A percentile compares a stretch with the other conserved stretches of the same genome.
Evolutionary conservation across 768 basidiomycete species (phyloP).

Genomic region (Tulasnella sp.): DNA sequence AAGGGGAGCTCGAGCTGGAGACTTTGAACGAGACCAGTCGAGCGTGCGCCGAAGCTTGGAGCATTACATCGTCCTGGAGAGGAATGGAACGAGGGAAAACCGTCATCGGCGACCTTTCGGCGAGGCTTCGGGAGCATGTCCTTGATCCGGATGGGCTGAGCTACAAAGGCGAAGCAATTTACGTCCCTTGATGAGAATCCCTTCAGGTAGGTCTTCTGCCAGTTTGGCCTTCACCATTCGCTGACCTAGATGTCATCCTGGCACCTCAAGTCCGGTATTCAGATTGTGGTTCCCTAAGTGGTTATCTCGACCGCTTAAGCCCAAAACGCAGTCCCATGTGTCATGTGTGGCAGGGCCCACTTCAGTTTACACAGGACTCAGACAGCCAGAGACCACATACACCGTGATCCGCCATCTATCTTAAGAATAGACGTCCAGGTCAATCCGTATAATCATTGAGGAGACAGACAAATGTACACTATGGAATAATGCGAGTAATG

Average conservation of each 20-base stretch:
- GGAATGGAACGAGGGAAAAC: slow-evolving; percentile 45
- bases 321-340: no score
- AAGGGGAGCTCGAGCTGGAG: slow-evolving; percentile 68
- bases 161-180: slow-evolving; percentile 22
- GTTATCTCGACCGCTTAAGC: no score
- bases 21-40: slow-evolving; percentile 68
- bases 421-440: neutral
- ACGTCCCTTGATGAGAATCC: slow-evolving; percentile 12
- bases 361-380: no score
- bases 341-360: no score
- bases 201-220: neutral
- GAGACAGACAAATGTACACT: neutral
- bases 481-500: slow-evolving; percentile 10
- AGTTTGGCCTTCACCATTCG: neutral
- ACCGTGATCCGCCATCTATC: no score
- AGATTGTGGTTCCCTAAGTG: no score
- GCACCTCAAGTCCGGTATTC: no score
- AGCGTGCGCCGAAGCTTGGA: slow-evolving; percentile 79
- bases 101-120: slow-evolving; percentile 12
- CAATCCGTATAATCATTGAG: neutral
- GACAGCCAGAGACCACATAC: no score
- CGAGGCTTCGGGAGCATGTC: slow-evolving; percentile 1
- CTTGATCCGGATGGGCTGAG: slow-evolving; percentile 20
- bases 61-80: slow-evolving; percentile 62
- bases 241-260: neutral